Percentiles rank a stretch among this genome's conserved stretches.
Evolutionary conservation across 1,284 basidiomycete genomes (phyloP).

Genomic region (Hemileia vastatrix): DNA sequence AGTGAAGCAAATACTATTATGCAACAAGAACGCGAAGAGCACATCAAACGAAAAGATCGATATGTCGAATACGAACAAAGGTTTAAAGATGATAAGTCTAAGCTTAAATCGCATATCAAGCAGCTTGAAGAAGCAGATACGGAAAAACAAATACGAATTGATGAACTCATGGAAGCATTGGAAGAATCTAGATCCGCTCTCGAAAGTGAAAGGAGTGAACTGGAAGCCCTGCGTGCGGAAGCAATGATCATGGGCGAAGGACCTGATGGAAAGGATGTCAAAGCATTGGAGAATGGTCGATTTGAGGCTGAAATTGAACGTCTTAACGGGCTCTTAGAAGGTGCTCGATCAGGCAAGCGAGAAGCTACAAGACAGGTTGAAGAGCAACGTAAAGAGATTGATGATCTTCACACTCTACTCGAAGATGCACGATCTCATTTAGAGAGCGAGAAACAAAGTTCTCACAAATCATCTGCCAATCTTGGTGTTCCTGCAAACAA

Average conservation of each 20-base stretch:
- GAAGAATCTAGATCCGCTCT: slow-evolving; percentile 32
- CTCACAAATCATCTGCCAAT: too few relatives aligned
- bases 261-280: too few relatives aligned
- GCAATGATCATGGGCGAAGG: slow-evolving; percentile 21
- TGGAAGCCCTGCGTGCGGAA: slow-evolving; percentile 33
- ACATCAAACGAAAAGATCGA: slow-evolving; percentile 29
- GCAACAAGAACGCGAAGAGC: slow-evolving; percentile 32
- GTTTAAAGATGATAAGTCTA: too few relatives aligned
- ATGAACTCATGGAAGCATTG: slow-evolving; percentile 26
- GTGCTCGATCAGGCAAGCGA: slow-evolving; percentile 5
- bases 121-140: slow-evolving; percentile 9
- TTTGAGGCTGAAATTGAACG: slow-evolving; percentile 24
- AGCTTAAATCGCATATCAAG: too few relatives aligned
- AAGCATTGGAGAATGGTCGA: slow-evolving; percentile 20
- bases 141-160: slow-evolving; percentile 1
- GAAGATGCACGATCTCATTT: too few relatives aligned
- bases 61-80: slow-evolving; percentile 30
- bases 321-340: slow-evolving; percentile 15
- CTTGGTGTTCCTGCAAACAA: too few relatives aligned
- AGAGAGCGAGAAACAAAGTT: too few relatives aligned
- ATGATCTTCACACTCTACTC: too few relatives aligned
- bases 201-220: slow-evolving; percentile 36
- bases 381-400: too few relatives aligned
- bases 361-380: neutral
- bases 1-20: too few relatives aligned